A percentile compares a stretch with the other conserved stretches of the same genome.
These are phyloP conservation scores for Ichthyophthirius multifiliis DNA, from an alignment of 169 alveolate species.

Conservation along the genomic window DNA sequence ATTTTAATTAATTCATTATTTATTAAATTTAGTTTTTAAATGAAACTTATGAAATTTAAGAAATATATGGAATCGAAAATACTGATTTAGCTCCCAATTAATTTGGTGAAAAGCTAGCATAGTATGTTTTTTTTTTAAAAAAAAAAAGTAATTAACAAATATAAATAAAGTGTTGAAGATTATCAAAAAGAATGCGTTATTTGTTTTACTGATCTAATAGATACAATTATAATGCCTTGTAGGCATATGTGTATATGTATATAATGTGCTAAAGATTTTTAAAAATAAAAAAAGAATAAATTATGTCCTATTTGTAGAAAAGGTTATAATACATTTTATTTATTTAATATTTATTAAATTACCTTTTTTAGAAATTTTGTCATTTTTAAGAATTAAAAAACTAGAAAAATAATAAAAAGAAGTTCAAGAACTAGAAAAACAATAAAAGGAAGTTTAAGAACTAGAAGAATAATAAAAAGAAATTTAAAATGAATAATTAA, in stretches of 20 bases:
- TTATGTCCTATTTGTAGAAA: constrained; percentile 18
- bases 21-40: neutral
- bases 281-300: neutral
- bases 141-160: neutral
- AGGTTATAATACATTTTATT: too few relatives aligned
- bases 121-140: neutral
- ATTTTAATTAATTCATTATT: too few relatives aligned
- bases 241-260: constrained; percentile 76
- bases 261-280: constrained; percentile 47
- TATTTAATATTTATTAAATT: too few relatives aligned
- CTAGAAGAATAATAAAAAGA: too few relatives aligned
- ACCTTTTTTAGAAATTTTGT: too few relatives aligned
- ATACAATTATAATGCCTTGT: constrained; percentile 77
- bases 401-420: too few relatives aligned
- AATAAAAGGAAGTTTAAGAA: too few relatives aligned
- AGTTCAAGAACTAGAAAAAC: too few relatives aligned
- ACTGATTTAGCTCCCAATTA: neutral
- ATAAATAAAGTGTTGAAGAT: constrained; percentile 35
- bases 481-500: too few relatives aligned
- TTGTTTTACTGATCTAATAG: constrained; percentile 70
- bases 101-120: neutral
- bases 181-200: constrained; percentile 65
- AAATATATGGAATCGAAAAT: constrained; percentile 16
- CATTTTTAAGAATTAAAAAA: too few relatives aligned
- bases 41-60: neutral